Evolutionary conservation across 2,329 filamentous ascomycete genomes (phyloP).

Genomic region (Fusarium cicatricum): DNA sequence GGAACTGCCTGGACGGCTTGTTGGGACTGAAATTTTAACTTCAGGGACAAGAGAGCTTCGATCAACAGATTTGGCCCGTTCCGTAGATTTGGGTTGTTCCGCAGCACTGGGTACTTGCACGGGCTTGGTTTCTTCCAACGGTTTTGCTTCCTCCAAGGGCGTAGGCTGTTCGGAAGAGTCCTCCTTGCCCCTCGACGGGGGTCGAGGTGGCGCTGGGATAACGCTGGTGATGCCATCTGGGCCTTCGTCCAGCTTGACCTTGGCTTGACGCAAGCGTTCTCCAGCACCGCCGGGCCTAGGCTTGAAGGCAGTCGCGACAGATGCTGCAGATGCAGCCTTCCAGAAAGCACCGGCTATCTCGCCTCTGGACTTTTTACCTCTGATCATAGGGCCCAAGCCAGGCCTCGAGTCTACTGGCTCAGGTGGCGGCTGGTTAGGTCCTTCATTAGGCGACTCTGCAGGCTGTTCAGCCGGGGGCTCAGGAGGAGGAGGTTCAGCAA

Average conservation of each 20-base stretch:
- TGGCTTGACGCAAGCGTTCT: constrained; percentile 74
- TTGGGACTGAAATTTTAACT: constrained; percentile 65
- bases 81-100: constrained; percentile 28
- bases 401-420: constrained; percentile 31
- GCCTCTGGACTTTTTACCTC: constrained; percentile 75
- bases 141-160: constrained; percentile 10
- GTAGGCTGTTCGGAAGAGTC: constrained; percentile 36
- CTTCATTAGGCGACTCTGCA: constrained; percentile 31
- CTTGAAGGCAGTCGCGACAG: constrained; percentile 71
- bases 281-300: constrained; percentile 87
- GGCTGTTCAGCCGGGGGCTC: constrained; percentile 11
- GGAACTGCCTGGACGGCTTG: constrained; percentile 51
- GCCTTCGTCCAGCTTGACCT: constrained; percentile 67
- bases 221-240: constrained; percentile 92
- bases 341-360: constrained; percentile 80
- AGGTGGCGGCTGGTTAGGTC: constrained; percentile 9
- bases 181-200: constrained; percentile 49
- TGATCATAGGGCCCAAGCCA: constrained; percentile 86
- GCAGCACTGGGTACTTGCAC: not conserved
- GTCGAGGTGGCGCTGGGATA: constrained; percentile 76
- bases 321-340: constrained; percentile 70
- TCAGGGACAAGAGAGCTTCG: constrained; percentile 58
- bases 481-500: constrained; percentile 11
- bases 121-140: not conserved
- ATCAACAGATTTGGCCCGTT: constrained; percentile 44